These are phyloP conservation scores for Naegleria fowleri DNA, from an alignment of 208 protist species.

Conservation along the genomic window DNA sequence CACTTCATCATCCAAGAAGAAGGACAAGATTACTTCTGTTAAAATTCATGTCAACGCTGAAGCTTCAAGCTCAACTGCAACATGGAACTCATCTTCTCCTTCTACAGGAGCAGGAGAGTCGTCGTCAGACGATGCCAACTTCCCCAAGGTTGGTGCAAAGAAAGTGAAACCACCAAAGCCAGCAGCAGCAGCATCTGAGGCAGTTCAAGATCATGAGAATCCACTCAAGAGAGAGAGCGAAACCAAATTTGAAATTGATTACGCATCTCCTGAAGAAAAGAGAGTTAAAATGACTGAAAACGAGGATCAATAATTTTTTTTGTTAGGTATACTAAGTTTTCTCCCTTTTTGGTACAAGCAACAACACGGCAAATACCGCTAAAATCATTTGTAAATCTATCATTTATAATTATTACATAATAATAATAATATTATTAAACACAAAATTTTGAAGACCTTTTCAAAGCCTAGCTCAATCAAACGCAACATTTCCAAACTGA, in stretches of 20 bases:
- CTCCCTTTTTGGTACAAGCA: too few relatives aligned
- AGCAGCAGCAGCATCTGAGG: not conserved
- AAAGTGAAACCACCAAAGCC: not conserved
- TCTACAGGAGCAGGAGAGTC: not conserved
- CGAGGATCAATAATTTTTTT: not conserved
- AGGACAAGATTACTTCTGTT: not conserved
- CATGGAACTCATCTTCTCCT: not conserved
- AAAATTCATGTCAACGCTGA: not conserved
- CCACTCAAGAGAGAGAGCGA: not conserved
- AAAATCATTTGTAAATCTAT: too few relatives aligned
- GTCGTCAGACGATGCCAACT: not conserved
- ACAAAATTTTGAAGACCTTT: too few relatives aligned
- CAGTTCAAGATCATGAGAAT: not conserved
- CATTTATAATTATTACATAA: too few relatives aligned
- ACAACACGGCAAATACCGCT: too few relatives aligned
- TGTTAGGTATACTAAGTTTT: too few relatives aligned
- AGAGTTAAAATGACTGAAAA: not conserved
- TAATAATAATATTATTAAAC: too few relatives aligned
- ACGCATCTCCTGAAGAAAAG: not conserved
- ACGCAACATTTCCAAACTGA: too few relatives aligned
- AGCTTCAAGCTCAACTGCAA: not conserved
- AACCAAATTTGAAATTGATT: not conserved
- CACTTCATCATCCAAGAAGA: not conserved
- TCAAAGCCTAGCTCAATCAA: too few relatives aligned
- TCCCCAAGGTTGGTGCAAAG: not conserved